Evolutionary conservation across 176 grass and related monocot genomes (phyloP), one percentile per base, ranked within the genome.

Genomic region (Carex cristatella): DNA sequence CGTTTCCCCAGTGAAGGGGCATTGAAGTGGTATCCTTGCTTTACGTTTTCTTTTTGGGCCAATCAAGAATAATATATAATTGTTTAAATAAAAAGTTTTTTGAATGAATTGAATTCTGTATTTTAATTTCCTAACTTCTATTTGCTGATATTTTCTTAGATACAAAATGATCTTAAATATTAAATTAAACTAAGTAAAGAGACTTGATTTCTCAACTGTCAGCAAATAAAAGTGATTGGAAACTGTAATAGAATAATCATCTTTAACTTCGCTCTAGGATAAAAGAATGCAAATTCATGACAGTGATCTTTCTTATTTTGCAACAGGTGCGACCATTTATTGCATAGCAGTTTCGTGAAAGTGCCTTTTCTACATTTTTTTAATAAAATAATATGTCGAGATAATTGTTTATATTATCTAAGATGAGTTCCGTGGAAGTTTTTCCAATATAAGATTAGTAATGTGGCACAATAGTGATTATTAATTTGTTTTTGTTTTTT

Each of bases 201-300:
- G 60, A 23, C 57, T 2, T 42, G 55, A 83, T 83, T 31, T 83
- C 42, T 49, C 42, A 83, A 68, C 59, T 53, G 80, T 49, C 38
- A 11, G 38, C 27, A 83, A 44, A 83, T 65, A 67, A 15, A 83
- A 53, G 28, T 23, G 46, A 65, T 65, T 51, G 44, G 38, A 46
- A 8, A 60, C 35, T 83, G 53, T 83, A 83, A 48, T 83, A 68
- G 13, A 68, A 49, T 83, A 83, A 67, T 83, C n/a, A 48, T 15
- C 35, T 68, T 16, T 62, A 33, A n/a, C 19, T 67, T 63, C 31
- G 10, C 18, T 81, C 12, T 62, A 81, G 56, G n/a, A 57, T 5
- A 44, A 23, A 62, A 10, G 3, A 81, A 57, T 13, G 31, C 60
- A 48, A 65, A 30, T 83, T 68, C 61, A 49, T 68, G 80, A 83